A percentile compares a stretch with the other conserved stretches of the same genome.
Evolutionary conservation across 2,329 filamentous ascomycete species (phyloP).

Genomic region (Mycosphaerella sp.): DNA sequence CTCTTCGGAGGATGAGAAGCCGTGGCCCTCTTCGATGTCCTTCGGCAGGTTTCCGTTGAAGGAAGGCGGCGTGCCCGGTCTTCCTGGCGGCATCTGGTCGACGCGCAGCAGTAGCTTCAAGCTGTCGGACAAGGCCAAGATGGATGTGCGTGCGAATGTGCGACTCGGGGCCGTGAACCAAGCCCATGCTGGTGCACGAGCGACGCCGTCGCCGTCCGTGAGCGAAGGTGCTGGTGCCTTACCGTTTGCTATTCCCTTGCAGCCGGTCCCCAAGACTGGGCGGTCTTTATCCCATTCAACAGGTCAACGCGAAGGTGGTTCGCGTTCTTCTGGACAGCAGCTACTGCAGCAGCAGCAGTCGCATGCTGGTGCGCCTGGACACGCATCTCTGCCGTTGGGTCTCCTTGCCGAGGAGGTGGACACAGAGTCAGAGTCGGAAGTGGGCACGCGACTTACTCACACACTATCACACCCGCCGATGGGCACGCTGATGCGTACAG

Average conservation of each 20-base stretch:
- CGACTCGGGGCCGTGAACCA: constrained; percentile 32
- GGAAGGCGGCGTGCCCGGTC: constrained; percentile 38
- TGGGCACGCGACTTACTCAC: constrained; percentile 27
- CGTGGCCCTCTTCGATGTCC: constrained; percentile 49
- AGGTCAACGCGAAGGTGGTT: constrained; percentile 27
- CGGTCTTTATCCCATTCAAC: constrained; percentile 93
- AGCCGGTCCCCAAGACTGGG: constrained; percentile 87
- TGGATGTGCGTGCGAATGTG: constrained; percentile 27
- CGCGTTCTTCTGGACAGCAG: constrained; percentile 6
- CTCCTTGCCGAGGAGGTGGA: constrained; percentile 30
- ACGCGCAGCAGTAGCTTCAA: constrained; percentile 31
- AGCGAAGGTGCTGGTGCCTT: constrained; percentile 52
- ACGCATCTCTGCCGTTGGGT: constrained; percentile 26
- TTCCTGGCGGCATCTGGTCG: constrained; percentile 35
- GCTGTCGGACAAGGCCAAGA: constrained; percentile 27
- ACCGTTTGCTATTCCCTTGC: constrained; percentile 79
- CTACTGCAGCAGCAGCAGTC: neutral
- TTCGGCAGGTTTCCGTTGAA: constrained; percentile 38
- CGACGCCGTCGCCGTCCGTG: constrained; percentile 32
- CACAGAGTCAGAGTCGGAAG: constrained; percentile 25
- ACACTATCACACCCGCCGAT: constrained; percentile 32
- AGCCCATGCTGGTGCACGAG: constrained; percentile 26
- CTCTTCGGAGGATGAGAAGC: constrained; percentile 83
- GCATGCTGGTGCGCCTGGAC: constrained; percentile 17
- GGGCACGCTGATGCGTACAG: constrained; percentile 28